Base-by-base conservation (phyloP, 306 rosid genomes). In the Echinosophora koreensis region DNA sequence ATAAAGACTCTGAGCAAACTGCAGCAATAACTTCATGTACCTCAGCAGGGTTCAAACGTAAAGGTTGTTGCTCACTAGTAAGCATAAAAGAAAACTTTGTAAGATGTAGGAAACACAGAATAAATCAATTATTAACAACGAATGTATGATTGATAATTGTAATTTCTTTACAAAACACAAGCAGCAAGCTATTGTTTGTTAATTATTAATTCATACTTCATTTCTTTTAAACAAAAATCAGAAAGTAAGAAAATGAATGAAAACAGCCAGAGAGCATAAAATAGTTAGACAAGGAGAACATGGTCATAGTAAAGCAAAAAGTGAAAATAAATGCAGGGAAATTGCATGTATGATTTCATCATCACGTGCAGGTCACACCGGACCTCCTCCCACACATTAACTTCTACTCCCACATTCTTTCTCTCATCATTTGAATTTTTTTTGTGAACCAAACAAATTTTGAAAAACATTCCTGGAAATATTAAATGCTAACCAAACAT, bases 1-100 rank as follows among this genome's bases (percentile, higher is more conserved):
- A 77, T 71, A 91, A 91, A 61, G 86, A 84, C 90, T 91, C 99
- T 12, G 97, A 88, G 93, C 99, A 93, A 88, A 96, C 99, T 71
- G 96, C 99, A 69, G 99, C 94, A 85, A 96, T 93, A 77, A 96
- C 98, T 77, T 93, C 99, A 38, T 88, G 87, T 62, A 96, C 99
- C 94, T 96, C 99, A 37, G 93, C 91, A 80, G 98, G 98, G 86
- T 91, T 92, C 87, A 96, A 83, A 59, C 98, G 93, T 81, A 96
- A 82, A 85, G 99, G 98, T 68, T 96, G 99, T 82, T 96, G 99
- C 81, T 93, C 99, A 81, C 99, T 96, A 89, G 52, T 87, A 69
- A 81, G 82, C 82, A 87, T 54, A 74, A 83, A 69, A 84, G 58
- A 83, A 75, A 57, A 75, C 69, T 74, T 80, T 56, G 79, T 84